Percentiles rank a stretch among this genome's conserved stretches.
Conservation (phyloP, 257 asterid genomes). For the Echites panduratus region DNA sequence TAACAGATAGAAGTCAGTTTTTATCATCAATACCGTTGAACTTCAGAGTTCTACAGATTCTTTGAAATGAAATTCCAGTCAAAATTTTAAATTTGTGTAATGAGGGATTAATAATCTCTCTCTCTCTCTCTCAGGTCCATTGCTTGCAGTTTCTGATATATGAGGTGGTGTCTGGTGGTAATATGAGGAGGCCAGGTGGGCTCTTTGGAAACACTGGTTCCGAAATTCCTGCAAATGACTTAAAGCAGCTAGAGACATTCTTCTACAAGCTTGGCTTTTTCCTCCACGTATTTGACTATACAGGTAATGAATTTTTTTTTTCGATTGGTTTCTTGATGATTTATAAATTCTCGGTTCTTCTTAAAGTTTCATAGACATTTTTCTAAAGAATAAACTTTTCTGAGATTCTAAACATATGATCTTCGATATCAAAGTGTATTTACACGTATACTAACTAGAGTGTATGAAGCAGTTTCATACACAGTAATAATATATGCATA, state of each 20-base stretch:
- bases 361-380: not conserved
- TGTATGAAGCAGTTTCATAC: not conserved
- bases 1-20: not conserved
- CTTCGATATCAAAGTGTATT: not conserved
- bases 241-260: conserved; percentile 91
- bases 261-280: conserved; percentile 99
- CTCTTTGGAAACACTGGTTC: conserved; percentile 94
- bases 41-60: not conserved
- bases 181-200: conserved; percentile 97
- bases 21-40: not conserved
- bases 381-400: not conserved
- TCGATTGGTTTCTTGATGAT: not conserved
- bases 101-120: not conserved
- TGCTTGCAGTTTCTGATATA: conserved; percentile 96
- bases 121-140: conserved; percentile 57
- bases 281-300: conserved; percentile 84
- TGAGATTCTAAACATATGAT: not conserved
- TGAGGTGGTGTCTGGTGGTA: conserved; percentile 98
- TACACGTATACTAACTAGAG: not conserved
- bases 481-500: no score
- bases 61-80: not conserved
- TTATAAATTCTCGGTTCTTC: not conserved
- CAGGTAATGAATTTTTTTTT: conserved; percentile 44
- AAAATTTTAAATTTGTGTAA: not conserved
- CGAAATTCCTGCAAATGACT: conserved; percentile 86